Evolutionary conservation across 2,329 filamentous ascomycete genomes (phyloP), one percentile per base, ranked within the genome.

Genomic region (Keithomyces neogunnii): DNA sequence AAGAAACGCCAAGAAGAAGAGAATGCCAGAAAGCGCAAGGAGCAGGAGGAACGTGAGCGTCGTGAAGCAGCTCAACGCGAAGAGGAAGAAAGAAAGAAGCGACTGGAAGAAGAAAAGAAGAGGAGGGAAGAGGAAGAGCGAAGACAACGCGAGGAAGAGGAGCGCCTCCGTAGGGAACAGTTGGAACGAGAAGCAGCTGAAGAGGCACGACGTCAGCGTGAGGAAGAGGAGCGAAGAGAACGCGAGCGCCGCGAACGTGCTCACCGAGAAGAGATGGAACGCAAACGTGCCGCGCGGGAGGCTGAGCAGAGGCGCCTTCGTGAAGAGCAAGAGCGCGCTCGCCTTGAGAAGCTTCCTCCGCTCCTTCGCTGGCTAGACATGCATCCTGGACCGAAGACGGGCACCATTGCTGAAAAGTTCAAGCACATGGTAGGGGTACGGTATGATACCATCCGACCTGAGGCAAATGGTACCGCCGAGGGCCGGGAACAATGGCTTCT

Each of bases 401-500:
- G 71, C 5, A 68, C 71, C 26, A 62, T 81, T 47, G 79, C 80
- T 4, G 69, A 74, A 48, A 75, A 75, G 43, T 84, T 85, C 62
- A 71, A 71, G 55, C 70, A 67, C 45, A 77, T 84, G 55, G 74
- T 80, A 57, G 82, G 82, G 13, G 78, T 82, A 46, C 77, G 82
- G 28, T 84, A 80, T 60, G 82, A 85, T 62, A 84, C 80, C 3
- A 82, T 85, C 51, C 73, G 73, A 11, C 73, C 74, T 3, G 72
- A 73, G 32, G 69, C 74, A 11, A 78, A 75, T 5, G 75, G 76
- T 6, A 77, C 75, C 9, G 58, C 73, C 2, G 75, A 75, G 45
- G 81, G 80, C n/a, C 74, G 81, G 47, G 82, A 85, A 57, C 80
- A 82, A 57, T 86, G 82, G 82, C 66, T 85, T 51, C 73, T 85